These are phyloP conservation scores for Diaporthe citrichinensis DNA, from an alignment of 2,329 filamentous ascomycete species.

Conservation along the genomic window DNA sequence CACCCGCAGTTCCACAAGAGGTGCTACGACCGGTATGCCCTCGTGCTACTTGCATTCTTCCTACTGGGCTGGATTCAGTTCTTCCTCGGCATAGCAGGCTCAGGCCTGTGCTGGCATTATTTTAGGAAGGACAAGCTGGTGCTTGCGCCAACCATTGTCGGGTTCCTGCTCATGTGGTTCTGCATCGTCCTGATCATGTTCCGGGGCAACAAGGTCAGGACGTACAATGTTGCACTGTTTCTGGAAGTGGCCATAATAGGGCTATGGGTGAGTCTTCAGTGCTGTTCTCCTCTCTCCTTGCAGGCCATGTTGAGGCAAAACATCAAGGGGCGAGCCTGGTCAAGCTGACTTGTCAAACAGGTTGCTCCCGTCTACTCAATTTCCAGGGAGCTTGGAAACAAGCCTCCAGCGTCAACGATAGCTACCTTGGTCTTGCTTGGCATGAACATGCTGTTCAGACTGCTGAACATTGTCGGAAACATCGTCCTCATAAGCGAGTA, in stretches of 20 bases:
- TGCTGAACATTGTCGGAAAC: constrained; percentile 57
- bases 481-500: constrained; percentile 55
- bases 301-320: constrained; percentile 31
- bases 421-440: constrained; percentile 39
- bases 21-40: constrained; percentile 57
- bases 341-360: constrained; percentile 3
- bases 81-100: constrained; percentile 51
- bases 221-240: constrained; percentile 56
- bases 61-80: constrained; percentile 56
- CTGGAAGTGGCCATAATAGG: constrained; percentile 55
- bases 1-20: constrained; percentile 57
- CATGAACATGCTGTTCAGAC: constrained; percentile 52
- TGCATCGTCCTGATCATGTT: constrained; percentile 52
- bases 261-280: constrained; percentile 49
- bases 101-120: constrained; percentile 53
- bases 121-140: constrained; percentile 50
- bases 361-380: constrained; percentile 49
- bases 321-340: no score
- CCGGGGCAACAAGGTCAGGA: constrained; percentile 53
- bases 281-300: constrained; percentile 47
- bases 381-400: constrained; percentile 37
- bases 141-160: constrained; percentile 53
- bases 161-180: constrained; percentile 55
- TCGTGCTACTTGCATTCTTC: constrained; percentile 55
- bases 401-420: neutral